Base-by-base conservation (phyloP, 1,284 basidiomycete genomes). In the Ceratobasidium sp. region DNA sequence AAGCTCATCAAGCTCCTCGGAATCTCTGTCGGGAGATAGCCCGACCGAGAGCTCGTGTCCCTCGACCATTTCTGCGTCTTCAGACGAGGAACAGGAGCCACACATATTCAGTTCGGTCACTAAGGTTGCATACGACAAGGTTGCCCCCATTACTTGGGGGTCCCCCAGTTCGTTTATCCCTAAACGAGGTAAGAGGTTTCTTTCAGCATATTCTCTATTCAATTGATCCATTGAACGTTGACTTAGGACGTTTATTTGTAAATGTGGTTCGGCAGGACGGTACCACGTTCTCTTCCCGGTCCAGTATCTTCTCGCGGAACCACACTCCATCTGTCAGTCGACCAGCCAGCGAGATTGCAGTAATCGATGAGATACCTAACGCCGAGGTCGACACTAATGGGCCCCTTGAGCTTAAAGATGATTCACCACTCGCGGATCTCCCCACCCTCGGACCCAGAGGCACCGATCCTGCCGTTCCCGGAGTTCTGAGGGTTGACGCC, bases 261-360 rank as follows among this genome's bases (percentile, higher is more conserved):
- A 64, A 64, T 23, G 38, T 46, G 7, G 46, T 64, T 41, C 14
- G 46, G 14, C 41, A 23, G 4, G 62, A 64, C 41, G 62, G 62
- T 5, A 46, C 20, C 44, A 64, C 38, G 10, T 64, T 64, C n/a
- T n/a, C n/a, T 20, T 64, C 62, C 46, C 14, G 62, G 23, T 64
- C 62, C 8, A 64, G 62, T 20, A 64, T 64, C 23, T 64, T 64
- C 62, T 64, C 35, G 8, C 18, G 41, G 20, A 35, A 35, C 41
- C 35, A 20, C n/a, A 23, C 38, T 16, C 60, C 33, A n/a, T 38
- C 16, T n/a, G 38, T 14, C 33, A 30, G 27, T 54, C 57, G 27
- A 59, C 27, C 14, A 33, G 6, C 33, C 12, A 64, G 38, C 20
- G 33, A 38, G 60, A 18, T 14, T 41, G 38, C 60, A 38, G 60